Conservation (phyloP, 2,329 filamentous ascomycete species). For the Amphichorda felina region DNA sequence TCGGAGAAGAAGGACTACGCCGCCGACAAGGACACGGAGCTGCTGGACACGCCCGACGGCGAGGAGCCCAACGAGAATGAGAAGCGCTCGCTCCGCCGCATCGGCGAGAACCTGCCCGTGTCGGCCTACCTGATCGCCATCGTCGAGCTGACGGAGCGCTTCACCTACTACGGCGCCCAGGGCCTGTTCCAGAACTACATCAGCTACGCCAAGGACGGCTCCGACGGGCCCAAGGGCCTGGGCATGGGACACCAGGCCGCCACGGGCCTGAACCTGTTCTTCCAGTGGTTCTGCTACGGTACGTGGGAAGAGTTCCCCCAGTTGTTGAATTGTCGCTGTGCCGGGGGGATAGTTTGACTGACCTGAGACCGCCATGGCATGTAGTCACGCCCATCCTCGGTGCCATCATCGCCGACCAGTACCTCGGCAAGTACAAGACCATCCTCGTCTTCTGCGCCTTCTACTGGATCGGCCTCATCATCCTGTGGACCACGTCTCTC, state of each 20-base stretch:
- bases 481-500: conserved; percentile 39
- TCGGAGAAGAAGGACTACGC: neutral
- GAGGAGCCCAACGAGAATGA: conserved; percentile 41
- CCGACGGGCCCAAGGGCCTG: conserved; percentile 34
- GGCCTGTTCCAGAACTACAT: conserved; percentile 19
- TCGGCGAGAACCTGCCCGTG: conserved; percentile 41
- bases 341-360: no score
- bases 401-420: conserved; percentile 44
- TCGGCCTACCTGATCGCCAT: conserved; percentile 38
- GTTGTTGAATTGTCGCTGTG: conserved; percentile 8
- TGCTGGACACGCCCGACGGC: conserved; percentile 24
- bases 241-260: conserved; percentile 42
- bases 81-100: conserved; percentile 33
- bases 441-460: conserved; percentile 43
- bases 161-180: conserved; percentile 17
- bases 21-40: conserved; percentile 10
- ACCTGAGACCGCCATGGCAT: no score
- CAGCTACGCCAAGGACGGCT: conserved; percentile 18
- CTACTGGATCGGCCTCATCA: conserved; percentile 44
- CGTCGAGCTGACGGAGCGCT: conserved; percentile 14
- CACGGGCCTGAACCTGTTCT: conserved; percentile 41
- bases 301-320: conserved; percentile 5
- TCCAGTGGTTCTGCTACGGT: conserved; percentile 38
- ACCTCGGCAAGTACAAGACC: conserved; percentile 50
- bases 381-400: conserved; percentile 28